Conservation (phyloP, 2,329 filamentous ascomycete genomes). For the Cladophialophora yegresii region DNA sequence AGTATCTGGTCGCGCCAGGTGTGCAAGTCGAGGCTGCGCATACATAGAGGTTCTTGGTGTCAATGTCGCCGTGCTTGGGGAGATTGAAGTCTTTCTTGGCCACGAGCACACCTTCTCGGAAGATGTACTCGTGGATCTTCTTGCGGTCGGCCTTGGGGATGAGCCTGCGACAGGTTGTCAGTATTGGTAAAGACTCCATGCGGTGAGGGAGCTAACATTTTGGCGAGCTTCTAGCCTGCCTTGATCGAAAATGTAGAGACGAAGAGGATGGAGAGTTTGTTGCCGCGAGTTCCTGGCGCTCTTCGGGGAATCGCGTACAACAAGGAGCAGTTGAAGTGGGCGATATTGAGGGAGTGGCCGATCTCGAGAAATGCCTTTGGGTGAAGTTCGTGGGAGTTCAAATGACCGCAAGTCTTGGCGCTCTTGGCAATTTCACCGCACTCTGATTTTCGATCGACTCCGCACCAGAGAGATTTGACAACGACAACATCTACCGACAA, state of each 20-base stretch:
- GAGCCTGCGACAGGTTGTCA: slow-evolving; percentile 63
- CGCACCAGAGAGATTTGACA: slow-evolving; percentile 3
- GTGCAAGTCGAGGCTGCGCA: slow-evolving; percentile 33
- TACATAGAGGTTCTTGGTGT: slow-evolving; percentile 98
- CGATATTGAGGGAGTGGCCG: slow-evolving; percentile 1
- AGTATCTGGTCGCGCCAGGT: slow-evolving; percentile 2
- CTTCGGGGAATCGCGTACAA: slow-evolving; percentile 58
- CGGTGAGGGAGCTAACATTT: slow-evolving; percentile 34
- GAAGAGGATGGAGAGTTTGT: slow-evolving; percentile 42
- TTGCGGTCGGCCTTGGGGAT: slow-evolving; percentile 99
- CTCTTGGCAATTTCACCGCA: slow-evolving; percentile 11
- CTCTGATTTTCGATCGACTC: slow-evolving; percentile 8
- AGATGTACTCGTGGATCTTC: slow-evolving; percentile 99
- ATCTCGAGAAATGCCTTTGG: not conserved
- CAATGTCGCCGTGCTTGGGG: slow-evolving; percentile 95
- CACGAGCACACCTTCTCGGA: slow-evolving; percentile 88
- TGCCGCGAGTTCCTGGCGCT: slow-evolving; percentile 57
- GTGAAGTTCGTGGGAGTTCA: not conserved
- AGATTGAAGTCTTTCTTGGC: slow-evolving; percentile 99
- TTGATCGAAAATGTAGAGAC: not conserved
- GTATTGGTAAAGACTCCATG: not conserved
- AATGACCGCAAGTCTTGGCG: not conserved
- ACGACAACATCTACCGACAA: slow-evolving; percentile 13
- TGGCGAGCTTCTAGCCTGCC: slow-evolving; percentile 48
- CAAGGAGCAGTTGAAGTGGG: slow-evolving; percentile 30